Conservation (phyloP, 208 protist genomes). For the Trichomonas vaginalis region DNA sequence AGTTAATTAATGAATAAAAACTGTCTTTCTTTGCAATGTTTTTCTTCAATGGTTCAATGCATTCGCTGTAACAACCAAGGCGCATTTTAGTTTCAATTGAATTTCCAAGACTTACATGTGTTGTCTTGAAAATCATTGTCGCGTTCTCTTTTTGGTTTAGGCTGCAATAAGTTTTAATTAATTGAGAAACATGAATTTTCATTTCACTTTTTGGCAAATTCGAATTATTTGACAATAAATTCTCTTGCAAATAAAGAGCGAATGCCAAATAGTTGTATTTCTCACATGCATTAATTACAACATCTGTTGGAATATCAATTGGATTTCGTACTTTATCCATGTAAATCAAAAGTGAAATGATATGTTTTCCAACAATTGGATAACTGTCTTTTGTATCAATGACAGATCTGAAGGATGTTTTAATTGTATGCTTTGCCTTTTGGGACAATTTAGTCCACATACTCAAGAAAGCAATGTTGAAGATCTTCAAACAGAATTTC, state of each 20-base stretch:
- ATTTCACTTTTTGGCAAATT: not conserved
- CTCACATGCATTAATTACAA: not conserved
- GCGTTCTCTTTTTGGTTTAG: not conserved
- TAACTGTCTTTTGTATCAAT: not conserved
- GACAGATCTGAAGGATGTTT: not conserved
- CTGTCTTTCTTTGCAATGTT: not conserved
- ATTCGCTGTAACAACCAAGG: not conserved
- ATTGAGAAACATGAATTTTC: not conserved
- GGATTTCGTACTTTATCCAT: not conserved
- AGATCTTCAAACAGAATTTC: not conserved
- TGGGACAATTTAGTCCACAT: not conserved
- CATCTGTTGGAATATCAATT: not conserved
- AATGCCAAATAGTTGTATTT: not conserved
- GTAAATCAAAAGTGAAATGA: not conserved
- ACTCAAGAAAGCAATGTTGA: not conserved
- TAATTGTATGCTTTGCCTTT: not conserved
- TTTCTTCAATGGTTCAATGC: not conserved
- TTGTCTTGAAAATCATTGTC: not conserved
- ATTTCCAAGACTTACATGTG: not conserved
- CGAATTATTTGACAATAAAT: not conserved
- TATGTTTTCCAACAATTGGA: not conserved
- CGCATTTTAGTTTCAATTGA: not conserved
- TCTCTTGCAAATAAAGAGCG: not conserved
- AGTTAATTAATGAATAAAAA: not conserved
- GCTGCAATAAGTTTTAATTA: not conserved